Evolutionary conservation across 441 rosid species (phyloP).

Genomic region (Jatropha multifida): DNA sequence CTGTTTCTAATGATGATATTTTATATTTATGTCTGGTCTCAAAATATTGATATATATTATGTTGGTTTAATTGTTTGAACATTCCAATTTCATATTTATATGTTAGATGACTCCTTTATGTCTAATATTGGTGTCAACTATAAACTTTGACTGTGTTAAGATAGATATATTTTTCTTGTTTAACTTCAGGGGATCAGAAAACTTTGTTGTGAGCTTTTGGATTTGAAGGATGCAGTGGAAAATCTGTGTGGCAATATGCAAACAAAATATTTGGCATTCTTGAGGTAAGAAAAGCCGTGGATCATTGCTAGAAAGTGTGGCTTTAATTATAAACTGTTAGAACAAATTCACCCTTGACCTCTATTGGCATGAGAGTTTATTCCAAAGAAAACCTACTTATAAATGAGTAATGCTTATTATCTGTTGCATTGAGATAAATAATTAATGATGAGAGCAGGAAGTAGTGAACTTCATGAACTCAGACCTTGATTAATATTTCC

Average conservation of each 20-base stretch:
- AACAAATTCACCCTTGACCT: neutral
- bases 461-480: neutral
- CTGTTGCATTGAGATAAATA: neutral
- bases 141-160: neutral
- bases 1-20: neutral
- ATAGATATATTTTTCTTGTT: neutral
- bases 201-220: slow-evolving; percentile 94
- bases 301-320: slow-evolving; percentile 13
- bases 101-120: neutral
- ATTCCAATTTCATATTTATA: neutral
- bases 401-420: slow-evolving; percentile 1
- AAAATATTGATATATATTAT: neutral
- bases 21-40: neutral
- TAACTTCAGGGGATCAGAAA: slow-evolving; percentile 77
- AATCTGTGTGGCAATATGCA: slow-evolving; percentile 80
- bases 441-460: neutral
- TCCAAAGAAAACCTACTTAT: neutral
- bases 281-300: slow-evolving; percentile 51
- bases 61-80: neutral
- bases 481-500: neutral
- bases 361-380: neutral
- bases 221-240: slow-evolving; percentile 93
- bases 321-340: neutral
- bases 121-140: neutral
- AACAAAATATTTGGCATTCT: slow-evolving; percentile 80